These are phyloP conservation scores for Aegilops longissima DNA, from an alignment of 176 grass and related monocot species.

Conservation along the genomic window DNA sequence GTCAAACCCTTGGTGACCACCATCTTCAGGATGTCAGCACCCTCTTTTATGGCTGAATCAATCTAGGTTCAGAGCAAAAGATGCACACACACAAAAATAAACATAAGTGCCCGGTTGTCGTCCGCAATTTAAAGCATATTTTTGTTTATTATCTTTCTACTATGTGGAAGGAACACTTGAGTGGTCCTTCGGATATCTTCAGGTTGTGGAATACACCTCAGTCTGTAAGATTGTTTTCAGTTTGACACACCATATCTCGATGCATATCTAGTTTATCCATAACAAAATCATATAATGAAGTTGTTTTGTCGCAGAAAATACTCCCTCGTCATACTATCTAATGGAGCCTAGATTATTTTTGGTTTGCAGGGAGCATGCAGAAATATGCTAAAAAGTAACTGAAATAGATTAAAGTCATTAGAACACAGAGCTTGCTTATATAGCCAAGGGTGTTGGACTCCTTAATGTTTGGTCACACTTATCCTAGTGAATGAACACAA, in stretches of 20 bases:
- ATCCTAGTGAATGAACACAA: not conserved
- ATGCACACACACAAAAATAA: not conserved
- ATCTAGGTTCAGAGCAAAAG: slow-evolving; percentile 55
- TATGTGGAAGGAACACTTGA: not conserved
- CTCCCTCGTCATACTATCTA: not conserved
- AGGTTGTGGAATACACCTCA: not conserved
- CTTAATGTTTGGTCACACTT: not conserved
- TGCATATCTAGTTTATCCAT: not conserved
- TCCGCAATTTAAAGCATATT: not conserved
- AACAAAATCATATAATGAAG: not conserved
- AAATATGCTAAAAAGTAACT: not conserved
- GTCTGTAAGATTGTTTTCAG: not conserved
- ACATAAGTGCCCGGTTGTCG: not conserved
- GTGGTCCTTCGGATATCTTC: not conserved
- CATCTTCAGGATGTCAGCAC: slow-evolving; percentile 61
- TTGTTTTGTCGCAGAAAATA: not conserved
- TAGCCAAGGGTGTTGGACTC: not conserved
- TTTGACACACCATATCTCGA: not conserved
- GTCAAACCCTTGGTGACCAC: slow-evolving; percentile 66
- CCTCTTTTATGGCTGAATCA: slow-evolving; percentile 75
- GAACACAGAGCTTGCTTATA: not conserved
- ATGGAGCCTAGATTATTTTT: not conserved
- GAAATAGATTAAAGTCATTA: not conserved
- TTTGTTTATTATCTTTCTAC: not conserved
- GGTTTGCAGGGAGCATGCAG: not conserved